Evolutionary conservation across 1,284 basidiomycete genomes (phyloP).

Genomic region (Laetiporus sulphureus): DNA sequence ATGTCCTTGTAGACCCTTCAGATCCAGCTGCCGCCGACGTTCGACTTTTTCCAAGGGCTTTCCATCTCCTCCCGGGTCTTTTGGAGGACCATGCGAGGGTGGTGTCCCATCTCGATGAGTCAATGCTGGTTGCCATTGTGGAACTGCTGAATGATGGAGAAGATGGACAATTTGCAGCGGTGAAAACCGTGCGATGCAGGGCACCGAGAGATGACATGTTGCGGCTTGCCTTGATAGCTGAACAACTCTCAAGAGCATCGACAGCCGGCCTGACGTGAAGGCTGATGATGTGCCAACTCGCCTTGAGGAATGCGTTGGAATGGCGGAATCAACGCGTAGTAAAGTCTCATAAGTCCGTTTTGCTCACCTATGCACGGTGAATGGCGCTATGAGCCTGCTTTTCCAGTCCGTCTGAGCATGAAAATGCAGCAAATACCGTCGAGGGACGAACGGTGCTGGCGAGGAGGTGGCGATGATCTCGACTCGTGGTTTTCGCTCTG

Average conservation of each 20-base stretch:
- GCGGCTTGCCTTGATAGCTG: conserved; percentile 44
- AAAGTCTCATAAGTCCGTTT: neutral
- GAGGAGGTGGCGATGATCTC: neutral
- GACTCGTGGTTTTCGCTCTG: neutral
- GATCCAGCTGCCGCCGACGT: no score
- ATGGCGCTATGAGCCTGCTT: conserved; percentile 11
- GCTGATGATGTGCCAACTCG: conserved; percentile 28
- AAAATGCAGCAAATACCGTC: neutral
- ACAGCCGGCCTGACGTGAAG: conserved; percentile 43
- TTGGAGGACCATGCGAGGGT: no score
- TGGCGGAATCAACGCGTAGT: neutral
- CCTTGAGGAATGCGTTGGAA: conserved; percentile 14
- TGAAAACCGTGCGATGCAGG: conserved; percentile 8
- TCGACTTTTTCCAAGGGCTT: no score
- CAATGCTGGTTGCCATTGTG: conserved; percentile 15
- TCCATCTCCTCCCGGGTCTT: no score
- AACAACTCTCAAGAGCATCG: conserved; percentile 63
- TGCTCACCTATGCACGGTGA: conserved; percentile 16
- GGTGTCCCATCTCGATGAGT: no score
- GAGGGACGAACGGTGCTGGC: neutral
- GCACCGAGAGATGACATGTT: conserved; percentile 16
- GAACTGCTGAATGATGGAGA: conserved; percentile 14
- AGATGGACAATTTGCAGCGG: conserved; percentile 14
- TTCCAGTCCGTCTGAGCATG: conserved; percentile 2
- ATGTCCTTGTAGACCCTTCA: no score